A percentile compares a stretch with the other conserved stretches of the same genome.
Evolutionary conservation across 2,329 filamentous ascomycete species (phyloP).

Genomic region (Leptosphaerulina australis): DNA sequence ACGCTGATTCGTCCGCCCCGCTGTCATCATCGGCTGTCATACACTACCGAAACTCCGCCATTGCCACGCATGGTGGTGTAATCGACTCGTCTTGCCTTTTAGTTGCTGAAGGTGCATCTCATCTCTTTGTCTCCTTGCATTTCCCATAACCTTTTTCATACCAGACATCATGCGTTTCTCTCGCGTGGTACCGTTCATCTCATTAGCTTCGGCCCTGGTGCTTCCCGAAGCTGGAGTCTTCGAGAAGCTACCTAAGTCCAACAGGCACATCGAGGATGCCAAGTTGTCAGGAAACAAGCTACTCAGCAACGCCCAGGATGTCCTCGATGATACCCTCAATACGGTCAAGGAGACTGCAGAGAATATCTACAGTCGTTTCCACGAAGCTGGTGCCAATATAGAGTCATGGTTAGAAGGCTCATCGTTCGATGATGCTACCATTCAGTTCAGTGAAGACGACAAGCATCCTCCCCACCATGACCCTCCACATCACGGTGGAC

Average conservation of each 20-base stretch:
- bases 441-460: constrained; percentile 45
- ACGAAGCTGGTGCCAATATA: constrained; percentile 54
- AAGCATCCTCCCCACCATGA: constrained; percentile 38
- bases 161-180: constrained; percentile 56
- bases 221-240: constrained; percentile 59
- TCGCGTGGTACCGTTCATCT: constrained; percentile 57
- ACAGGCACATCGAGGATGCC: constrained; percentile 24
- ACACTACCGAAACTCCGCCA: constrained; percentile 15
- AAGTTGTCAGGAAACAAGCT: constrained; percentile 12
- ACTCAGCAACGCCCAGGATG: constrained; percentile 44
- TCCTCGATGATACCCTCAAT: constrained; percentile 53
- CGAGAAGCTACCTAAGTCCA: constrained; percentile 41
- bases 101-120: constrained; percentile 20
- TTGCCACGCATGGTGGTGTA: constrained; percentile 39
- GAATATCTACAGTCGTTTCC: constrained; percentile 49
- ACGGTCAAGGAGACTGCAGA: constrained; percentile 48
- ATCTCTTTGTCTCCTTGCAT: constrained; percentile 10
- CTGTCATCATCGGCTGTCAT: constrained; percentile 13
- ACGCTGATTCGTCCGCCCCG: constrained; percentile 13
- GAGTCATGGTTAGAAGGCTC: constrained; percentile 55
- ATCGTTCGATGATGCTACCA: constrained; percentile 42
- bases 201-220: constrained; percentile 59
- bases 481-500: constrained; percentile 46
- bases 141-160: constrained; percentile 14
- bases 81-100: constrained; percentile 34